A percentile compares a stretch with the other conserved stretches of the same genome.
These are phyloP conservation scores for Fusarium coicis DNA, from an alignment of 2,329 filamentous ascomycete genomes.

Conservation along the genomic window DNA sequence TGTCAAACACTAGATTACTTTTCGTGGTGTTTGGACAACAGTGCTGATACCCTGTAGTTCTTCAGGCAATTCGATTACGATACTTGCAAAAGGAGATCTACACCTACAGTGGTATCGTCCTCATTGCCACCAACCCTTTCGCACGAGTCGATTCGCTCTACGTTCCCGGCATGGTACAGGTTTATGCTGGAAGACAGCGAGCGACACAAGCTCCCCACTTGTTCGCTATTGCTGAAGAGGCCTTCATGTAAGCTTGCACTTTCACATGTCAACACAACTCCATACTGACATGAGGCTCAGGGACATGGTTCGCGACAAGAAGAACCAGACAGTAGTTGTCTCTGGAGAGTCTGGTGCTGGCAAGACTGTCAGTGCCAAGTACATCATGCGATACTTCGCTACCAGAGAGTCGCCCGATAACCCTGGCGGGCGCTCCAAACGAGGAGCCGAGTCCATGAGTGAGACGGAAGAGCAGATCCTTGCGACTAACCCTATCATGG, in stretches of 20 bases:
- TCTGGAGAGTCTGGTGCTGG: slow-evolving; percentile 98
- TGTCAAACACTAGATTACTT: slow-evolving; percentile 4
- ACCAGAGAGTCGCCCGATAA: slow-evolving; percentile 95
- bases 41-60: slow-evolving; percentile 65
- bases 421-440: slow-evolving; percentile 79
- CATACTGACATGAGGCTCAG: slow-evolving; percentile 61
- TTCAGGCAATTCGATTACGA: slow-evolving; percentile 96
- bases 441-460: slow-evolving; percentile 85
- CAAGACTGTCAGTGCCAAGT: slow-evolving; percentile 99
- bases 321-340: slow-evolving; percentile 99
- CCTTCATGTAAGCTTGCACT: slow-evolving; percentile 77
- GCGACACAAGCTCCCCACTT: slow-evolving; percentile 97
- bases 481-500: slow-evolving; percentile 99
- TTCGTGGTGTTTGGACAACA: slow-evolving; percentile 18
- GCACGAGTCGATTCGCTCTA: slow-evolving; percentile 97
- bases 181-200: slow-evolving; percentile 96
- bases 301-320: slow-evolving; percentile 95
- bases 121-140: slow-evolving; percentile 98
- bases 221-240: slow-evolving; percentile 98
- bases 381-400: slow-evolving; percentile 99
- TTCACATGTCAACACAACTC: background rate
- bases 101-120: slow-evolving; percentile 98
- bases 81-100: slow-evolving; percentile 99
- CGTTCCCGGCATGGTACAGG: slow-evolving; percentile 99
- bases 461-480: slow-evolving; percentile 98